phyloP scores from a whole-genome alignment of 805 yeast species.

The Hanseniaspora lachancei region DNA sequence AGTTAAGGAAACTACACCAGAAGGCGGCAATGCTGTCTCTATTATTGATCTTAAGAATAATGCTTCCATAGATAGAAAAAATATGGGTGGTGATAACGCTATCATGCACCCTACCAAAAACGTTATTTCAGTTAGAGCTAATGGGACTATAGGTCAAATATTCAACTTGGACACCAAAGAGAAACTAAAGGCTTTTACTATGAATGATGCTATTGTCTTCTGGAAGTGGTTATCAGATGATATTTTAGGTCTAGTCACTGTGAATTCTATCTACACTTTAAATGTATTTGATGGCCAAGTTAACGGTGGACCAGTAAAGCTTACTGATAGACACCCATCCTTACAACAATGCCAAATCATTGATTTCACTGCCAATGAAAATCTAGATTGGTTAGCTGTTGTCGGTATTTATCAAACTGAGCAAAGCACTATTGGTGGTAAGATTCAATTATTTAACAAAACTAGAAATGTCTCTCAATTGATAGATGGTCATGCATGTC shows the following conservation, averaged over 20 bases:
- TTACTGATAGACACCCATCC: slow-evolving; percentile 73
- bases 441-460: slow-evolving; percentile 81
- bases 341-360: slow-evolving; percentile 76
- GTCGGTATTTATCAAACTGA: slow-evolving; percentile 91
- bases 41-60: slow-evolving; percentile 72
- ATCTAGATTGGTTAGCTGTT: slow-evolving; percentile 82
- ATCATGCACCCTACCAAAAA: slow-evolving; percentile 87
- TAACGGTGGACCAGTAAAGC: slow-evolving; percentile 59
- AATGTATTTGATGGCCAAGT: slow-evolving; percentile 70
- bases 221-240: slow-evolving; percentile 85
- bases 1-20: slow-evolving; percentile 42
- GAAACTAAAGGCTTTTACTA: slow-evolving; percentile 73
- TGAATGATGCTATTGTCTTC: slow-evolving; percentile 78
- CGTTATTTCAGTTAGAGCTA: slow-evolving; percentile 87
- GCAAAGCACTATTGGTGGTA: slow-evolving; percentile 80
- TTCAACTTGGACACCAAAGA: slow-evolving; percentile 80
- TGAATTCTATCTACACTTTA: slow-evolving; percentile 63
- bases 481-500: slow-evolving; percentile 94
- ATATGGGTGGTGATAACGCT: slow-evolving; percentile 95
- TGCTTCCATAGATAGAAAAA: slow-evolving; percentile 72
- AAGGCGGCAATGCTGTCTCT: slow-evolving; percentile 64
- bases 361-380: slow-evolving; percentile 70
- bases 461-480: slow-evolving; percentile 89
- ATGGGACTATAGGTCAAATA: slow-evolving; percentile 89
- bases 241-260: slow-evolving; percentile 74